phyloP scores from a whole-genome alignment of 1,139 yeast genomes.

The Suhomyces atakaporum region DNA sequence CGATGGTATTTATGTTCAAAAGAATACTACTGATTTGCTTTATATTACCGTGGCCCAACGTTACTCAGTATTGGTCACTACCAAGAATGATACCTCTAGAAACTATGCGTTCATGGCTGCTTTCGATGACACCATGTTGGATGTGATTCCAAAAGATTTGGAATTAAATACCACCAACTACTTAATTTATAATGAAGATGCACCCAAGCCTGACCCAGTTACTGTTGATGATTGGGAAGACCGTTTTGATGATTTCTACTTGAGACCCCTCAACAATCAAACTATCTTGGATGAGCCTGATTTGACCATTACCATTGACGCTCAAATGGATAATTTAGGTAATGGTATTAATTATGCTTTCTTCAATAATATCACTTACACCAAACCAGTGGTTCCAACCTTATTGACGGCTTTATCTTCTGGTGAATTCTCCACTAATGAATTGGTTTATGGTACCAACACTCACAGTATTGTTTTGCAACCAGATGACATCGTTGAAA shows the following conservation, averaged over 20 bases:
- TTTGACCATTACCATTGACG: conserved; percentile 61
- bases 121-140: conserved; percentile 80
- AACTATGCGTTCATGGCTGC: conserved; percentile 80
- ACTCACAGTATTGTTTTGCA: conserved; percentile 73
- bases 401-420: conserved; percentile 73
- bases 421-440: conserved; percentile 56
- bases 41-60: conserved; percentile 80
- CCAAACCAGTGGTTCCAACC: conserved; percentile 80
- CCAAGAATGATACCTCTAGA: conserved; percentile 58
- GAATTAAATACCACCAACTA: conserved; percentile 70
- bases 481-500: conserved; percentile 66
- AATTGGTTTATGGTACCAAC: conserved; percentile 63
- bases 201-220: conserved; percentile 25
- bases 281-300: conserved; percentile 67
- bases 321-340: conserved; percentile 74
- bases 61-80: conserved; percentile 68
- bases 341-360: conserved; percentile 89
- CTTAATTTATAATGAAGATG: conserved; percentile 56
- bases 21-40: conserved; percentile 56
- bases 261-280: conserved; percentile 56
- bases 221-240: conserved; percentile 43
- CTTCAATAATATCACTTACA: conserved; percentile 81
- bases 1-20: conserved; percentile 78
- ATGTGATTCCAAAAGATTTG: conserved; percentile 63
- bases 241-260: conserved; percentile 64